Conservation (phyloP, 176 grass and related monocot species). For the Ensete glaucum region DNA sequence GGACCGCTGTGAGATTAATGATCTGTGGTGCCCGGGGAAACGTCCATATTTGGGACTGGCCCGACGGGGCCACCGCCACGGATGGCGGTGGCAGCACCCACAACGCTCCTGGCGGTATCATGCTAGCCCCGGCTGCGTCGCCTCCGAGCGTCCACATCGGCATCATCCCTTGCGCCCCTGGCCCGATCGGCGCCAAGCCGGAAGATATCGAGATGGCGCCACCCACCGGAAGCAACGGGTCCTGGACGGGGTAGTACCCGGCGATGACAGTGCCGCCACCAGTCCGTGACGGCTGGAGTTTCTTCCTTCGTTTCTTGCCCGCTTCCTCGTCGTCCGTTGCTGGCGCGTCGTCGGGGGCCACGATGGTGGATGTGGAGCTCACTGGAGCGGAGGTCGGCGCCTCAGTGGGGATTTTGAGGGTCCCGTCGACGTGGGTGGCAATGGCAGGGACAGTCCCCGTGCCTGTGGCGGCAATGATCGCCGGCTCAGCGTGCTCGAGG, state of each 20-base stretch:
- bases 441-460: conserved; percentile 10
- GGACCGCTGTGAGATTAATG: conserved; percentile 2
- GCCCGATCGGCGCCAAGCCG: background rate
- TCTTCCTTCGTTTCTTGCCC: background rate
- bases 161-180: background rate
- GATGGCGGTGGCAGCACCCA: conserved; percentile 3
- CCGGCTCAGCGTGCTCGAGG: conserved; percentile 10
- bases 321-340: background rate
- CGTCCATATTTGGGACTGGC: conserved; percentile 2
- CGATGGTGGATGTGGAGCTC: background rate
- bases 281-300: conserved; percentile 1
- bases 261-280: background rate
- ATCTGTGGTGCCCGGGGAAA: conserved; percentile 8
- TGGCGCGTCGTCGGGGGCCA: background rate
- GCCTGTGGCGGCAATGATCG: conserved; percentile 7
- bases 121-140: background rate
- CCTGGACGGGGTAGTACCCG: background rate
- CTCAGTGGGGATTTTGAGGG: background rate
- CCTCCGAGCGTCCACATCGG: conserved; percentile 11
- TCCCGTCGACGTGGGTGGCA: background rate
- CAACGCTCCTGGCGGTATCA: background rate
- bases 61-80: background rate
- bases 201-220: conserved; percentile 17
- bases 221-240: conserved; percentile 3
- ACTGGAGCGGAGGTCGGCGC: background rate